Evolutionary conservation across 192 early-diverging fungal genomes (phyloP), one percentile per base, ranked within the genome.

Genomic region (Pilaira anomala): DNA sequence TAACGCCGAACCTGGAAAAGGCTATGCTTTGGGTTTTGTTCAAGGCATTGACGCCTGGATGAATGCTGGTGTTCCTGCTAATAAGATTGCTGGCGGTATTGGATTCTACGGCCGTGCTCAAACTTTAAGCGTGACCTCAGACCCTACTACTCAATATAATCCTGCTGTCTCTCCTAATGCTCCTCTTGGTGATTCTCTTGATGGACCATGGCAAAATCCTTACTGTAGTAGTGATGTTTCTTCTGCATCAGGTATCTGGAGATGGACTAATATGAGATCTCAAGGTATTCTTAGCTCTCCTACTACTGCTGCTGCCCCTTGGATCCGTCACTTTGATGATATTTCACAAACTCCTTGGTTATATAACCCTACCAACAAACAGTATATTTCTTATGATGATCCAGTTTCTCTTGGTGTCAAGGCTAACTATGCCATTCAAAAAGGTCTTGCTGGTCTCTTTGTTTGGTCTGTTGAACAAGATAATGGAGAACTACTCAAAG

Each of bases 311-410:
- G 67, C 65, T 18, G 66, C 81, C 3, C 83, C 82, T 12, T 93
- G 88, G 88, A 60, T 84, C 2, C 79, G 84, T 22, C 73, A 82
- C 49, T 89, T 80, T 76, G 88, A 91, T 49, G 25, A 70, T 6
- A 72, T 75, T 12, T 82, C 81, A 1, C 72, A 82, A 26, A 89
- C 89, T 0, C 90, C 91, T 11, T 91, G 88, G 87, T 54, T 93
- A 40, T 90, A 80, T 72, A 88, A 88, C 57, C 71, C 74, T 0
- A 62, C 64, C 1, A 87, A 78, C 3, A 79, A 61, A 21, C 65
- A 75, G 30, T 88, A 83, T 65, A 81, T 92, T 36, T 86, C 88
- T 0, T 92, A 91, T 63, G 87, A 90, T 66, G 85, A 89, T 52
- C 71, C 76, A 33, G 57, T 76, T 14, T 86, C 85, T 18, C 49